Base-by-base conservation (phyloP, 1,284 basidiomycete genomes). In the Rhodotorula sp. region DNA sequence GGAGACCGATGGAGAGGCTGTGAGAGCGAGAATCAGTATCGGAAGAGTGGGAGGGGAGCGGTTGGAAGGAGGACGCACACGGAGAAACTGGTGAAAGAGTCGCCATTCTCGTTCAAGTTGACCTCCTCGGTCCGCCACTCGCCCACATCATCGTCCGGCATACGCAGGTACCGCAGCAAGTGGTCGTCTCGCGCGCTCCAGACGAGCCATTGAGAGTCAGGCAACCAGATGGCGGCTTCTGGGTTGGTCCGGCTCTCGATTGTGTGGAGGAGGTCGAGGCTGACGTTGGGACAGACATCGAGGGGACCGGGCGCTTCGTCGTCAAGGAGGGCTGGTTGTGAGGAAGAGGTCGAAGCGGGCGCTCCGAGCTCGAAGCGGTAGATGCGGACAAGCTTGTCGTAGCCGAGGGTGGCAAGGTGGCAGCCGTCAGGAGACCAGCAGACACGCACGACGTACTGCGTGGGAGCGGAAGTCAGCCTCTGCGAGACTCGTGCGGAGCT, bases 91-190 rank as follows among this genome's bases (percentile, higher is more conserved):
- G 74, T 67, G 57, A 75, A 76, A 9, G 65, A 57, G 48, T 78
- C 77, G 11, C 62, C 65, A 40, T 74, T 75, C 62, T 74, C 74
- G 62, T 78, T 78, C 24, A 78, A 53, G 53, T 78, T 77, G 63
- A 63, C 65, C 15, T 37, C 18, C 15, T 65, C 53, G n/a, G 65
- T 54, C 8, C 20, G 18, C 54, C 62, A 74, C 18, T 24, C 63
- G 8, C 1, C 47, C 31, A n/a, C 47, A 9, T 52, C 34, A 2
- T 34, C 28, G 18, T 56, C 47, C 7, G 75, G 74, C 13, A 76
- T 28, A 2, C 31, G 16, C n/a, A 76, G 31, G 55, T 77, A 76
- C n/a, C 75, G 68, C 37, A 78, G 53, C 6, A 76, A 60, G 55
- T 77, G 70, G 56, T 77, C 76, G 28, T 77, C 76, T 48, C 77